Conservation (phyloP, 2,329 filamentous ascomycete species). For the Paecilomyces formosus region DNA sequence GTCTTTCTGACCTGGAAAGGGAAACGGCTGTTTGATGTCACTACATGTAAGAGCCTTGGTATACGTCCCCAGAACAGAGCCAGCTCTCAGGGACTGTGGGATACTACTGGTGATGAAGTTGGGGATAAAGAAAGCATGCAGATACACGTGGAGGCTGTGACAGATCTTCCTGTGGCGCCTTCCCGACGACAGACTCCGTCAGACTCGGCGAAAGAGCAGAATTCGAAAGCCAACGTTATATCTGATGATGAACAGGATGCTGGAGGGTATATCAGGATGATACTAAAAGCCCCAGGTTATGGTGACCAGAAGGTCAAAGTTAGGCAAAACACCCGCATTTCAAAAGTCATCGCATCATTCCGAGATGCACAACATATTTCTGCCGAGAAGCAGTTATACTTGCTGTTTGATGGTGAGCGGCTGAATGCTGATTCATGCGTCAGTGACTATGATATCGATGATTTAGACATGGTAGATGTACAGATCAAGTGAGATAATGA, state of each 20-base stretch:
- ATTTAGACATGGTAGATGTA: conserved; percentile 70
- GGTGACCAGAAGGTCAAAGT: conserved; percentile 44
- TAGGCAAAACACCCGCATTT: conserved; percentile 47
- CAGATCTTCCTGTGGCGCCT: conserved; percentile 51
- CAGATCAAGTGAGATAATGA: conserved; percentile 46
- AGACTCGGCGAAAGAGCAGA: conserved; percentile 9
- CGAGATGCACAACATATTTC: conserved; percentile 47
- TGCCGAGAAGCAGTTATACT: conserved; percentile 46
- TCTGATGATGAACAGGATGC: conserved; percentile 8
- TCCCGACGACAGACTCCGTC: conserved; percentile 11
- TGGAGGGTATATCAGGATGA: conserved; percentile 35
- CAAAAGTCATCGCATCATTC: conserved; percentile 57
- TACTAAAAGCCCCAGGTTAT: conserved; percentile 45
- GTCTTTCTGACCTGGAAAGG: conserved; percentile 76
- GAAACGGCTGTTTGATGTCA: conserved; percentile 65
- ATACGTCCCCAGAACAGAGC: conserved; percentile 44
- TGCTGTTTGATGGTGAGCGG: conserved; percentile 70
- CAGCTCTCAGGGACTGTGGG: conserved; percentile 27
- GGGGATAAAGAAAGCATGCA: conserved; percentile 45
- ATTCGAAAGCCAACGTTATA: conserved; percentile 4
- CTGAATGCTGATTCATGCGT: conserved; percentile 56
- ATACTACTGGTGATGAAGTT: conserved; percentile 35
- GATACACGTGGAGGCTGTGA: conserved; percentile 74
- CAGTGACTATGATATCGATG: conserved; percentile 62
- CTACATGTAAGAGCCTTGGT: conserved; percentile 60